Evolutionary conservation across 169 alveolate genomes (phyloP).

Genomic region (Eimeria necatrix): DNA sequence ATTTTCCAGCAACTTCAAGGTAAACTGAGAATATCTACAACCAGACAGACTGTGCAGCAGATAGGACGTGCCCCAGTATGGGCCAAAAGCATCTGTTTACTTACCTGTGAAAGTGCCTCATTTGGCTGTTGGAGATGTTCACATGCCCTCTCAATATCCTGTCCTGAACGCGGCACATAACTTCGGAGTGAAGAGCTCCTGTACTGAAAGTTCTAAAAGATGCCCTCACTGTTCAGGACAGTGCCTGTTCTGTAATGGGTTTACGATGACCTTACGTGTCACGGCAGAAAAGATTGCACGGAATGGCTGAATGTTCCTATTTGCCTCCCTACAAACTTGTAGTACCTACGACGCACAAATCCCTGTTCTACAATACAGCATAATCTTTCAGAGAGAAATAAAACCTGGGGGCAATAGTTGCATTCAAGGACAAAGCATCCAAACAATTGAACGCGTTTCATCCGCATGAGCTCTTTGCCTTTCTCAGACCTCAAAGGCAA

Average conservation of each 20-base stretch:
- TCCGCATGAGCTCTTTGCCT: not conserved
- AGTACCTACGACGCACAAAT: conserved; percentile 87
- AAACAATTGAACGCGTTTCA: no score
- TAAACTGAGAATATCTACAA: no score
- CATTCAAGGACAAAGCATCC: no score
- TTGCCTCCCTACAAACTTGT: conserved; percentile 86
- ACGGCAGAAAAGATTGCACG: conserved; percentile 97
- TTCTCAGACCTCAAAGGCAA: conserved; percentile 94
- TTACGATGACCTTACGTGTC: conserved; percentile 83
- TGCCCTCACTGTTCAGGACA: not conserved
- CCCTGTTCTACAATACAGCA: not conserved
- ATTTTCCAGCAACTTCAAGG: no score
- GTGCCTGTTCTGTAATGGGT: not conserved
- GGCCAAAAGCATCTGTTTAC: not conserved
- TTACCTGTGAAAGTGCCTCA: conserved; percentile 89
- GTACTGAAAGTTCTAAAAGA: no score
- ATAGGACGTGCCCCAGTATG: no score
- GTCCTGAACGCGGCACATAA: conserved; percentile 59
- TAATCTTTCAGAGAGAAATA: no score
- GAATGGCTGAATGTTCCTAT: conserved; percentile 84
- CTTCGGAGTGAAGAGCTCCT: not conserved
- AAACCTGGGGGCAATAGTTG: no score
- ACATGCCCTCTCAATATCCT: conserved; percentile 92
- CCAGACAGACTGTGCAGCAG: no score
- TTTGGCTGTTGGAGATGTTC: conserved; percentile 92